These are phyloP conservation scores for Galeopsis tetrahit DNA, from an alignment of 257 asterid species.

Conservation along the genomic window DNA sequence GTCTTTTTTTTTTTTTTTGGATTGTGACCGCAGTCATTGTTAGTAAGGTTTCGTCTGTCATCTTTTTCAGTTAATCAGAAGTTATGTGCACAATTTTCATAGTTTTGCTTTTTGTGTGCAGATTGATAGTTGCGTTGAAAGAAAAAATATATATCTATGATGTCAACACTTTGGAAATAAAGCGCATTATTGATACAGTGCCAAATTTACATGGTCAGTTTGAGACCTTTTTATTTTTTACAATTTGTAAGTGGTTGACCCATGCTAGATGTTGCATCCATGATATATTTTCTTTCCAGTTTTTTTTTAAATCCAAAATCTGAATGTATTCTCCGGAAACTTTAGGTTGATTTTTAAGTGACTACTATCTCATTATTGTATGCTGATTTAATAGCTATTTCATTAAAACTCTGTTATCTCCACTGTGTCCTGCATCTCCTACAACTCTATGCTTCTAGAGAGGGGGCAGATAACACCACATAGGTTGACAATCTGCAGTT, in stretches of 20 bases:
- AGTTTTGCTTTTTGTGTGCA: slow-evolving; percentile 45
- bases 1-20: background rate
- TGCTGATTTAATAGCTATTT: background rate
- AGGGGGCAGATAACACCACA: slow-evolving; percentile 1
- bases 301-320: background rate
- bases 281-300: background rate
- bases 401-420: background rate
- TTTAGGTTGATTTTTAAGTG: background rate
- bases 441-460: slow-evolving; percentile 26
- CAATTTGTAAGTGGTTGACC: slow-evolving; percentile 1
- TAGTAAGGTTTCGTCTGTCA: slow-evolving; percentile 22
- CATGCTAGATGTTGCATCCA: slow-evolving; percentile 15
- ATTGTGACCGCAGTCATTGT: background rate
- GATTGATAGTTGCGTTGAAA: slow-evolving; percentile 79
- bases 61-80: slow-evolving; percentile 23
- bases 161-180: slow-evolving; percentile 62
- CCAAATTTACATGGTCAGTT: slow-evolving; percentile 78
- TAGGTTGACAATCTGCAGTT: slow-evolving; percentile 24
- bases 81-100: slow-evolving; percentile 28
- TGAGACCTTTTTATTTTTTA: slow-evolving; percentile 11
- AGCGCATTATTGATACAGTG: slow-evolving; percentile 80
- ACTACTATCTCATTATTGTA: slow-evolving; percentile 7
- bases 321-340: background rate
- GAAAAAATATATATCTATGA: slow-evolving; percentile 85
- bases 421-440: background rate